A percentile compares a stretch with the other conserved stretches of the same genome.
Evolutionary conservation across 176 grass and related monocot genomes (phyloP).

Genomic region (Pontederia paniculata): DNA sequence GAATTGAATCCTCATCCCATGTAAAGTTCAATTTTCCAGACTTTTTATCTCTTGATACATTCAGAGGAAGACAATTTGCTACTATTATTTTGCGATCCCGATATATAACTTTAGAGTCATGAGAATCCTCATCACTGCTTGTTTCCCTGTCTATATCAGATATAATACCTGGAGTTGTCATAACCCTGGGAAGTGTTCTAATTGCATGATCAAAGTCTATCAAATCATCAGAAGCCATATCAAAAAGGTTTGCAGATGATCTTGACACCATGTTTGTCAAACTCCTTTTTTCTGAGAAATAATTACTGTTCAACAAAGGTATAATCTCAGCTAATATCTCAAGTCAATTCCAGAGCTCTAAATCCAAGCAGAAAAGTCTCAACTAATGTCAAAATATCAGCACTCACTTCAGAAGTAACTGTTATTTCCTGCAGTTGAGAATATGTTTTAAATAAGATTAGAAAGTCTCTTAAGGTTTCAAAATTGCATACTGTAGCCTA

Average conservation of each 20-base stretch:
- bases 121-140: conserved; percentile 45
- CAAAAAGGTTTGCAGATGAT: conserved; percentile 76
- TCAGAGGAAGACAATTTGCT: conserved; percentile 83
- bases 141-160: conserved; percentile 51
- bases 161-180: conserved; percentile 51
- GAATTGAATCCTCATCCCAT: conserved; percentile 65
- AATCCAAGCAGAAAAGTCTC: no score
- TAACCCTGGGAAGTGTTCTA: conserved; percentile 38
- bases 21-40: conserved; percentile 58
- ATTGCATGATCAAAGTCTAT: conserved; percentile 49
- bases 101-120: conserved; percentile 23
- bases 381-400: no score
- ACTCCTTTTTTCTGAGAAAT: background rate
- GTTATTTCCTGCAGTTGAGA: no score
- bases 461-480: no score
- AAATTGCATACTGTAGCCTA: no score
- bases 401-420: no score
- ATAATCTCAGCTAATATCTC: background rate
- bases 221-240: conserved; percentile 31
- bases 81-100: conserved; percentile 76
- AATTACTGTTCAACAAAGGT: background rate
- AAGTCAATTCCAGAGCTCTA: no score
- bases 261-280: conserved; percentile 47
- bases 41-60: conserved; percentile 51
- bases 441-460: no score